Evolutionary conservation across 371 early-diverging fungal species (phyloP).

Genomic region (Vairimorpha ceranae): DNA sequence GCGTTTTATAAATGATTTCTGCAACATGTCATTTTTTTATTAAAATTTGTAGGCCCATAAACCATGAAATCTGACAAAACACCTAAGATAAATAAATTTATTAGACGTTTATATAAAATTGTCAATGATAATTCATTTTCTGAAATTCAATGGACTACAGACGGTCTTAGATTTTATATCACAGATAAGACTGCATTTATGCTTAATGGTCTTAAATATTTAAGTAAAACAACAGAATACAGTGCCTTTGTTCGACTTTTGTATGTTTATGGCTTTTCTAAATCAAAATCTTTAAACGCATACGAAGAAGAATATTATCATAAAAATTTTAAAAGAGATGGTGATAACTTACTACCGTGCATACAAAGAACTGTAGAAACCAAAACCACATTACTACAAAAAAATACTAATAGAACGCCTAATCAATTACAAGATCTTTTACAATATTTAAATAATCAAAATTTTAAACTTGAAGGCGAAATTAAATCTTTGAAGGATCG

Average conservation of each 20-base stretch:
- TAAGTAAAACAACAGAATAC: conserved; percentile 62
- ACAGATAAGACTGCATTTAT: conserved; percentile 59
- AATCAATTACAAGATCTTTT: conserved; percentile 39
- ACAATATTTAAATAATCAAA: conserved; percentile 41
- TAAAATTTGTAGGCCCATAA: too few species aligned
- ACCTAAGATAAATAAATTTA: conserved; percentile 56
- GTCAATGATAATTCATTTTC: conserved; percentile 34
- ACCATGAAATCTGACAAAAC: neutral
- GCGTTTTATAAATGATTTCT: too few species aligned
- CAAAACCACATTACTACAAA: conserved; percentile 19
- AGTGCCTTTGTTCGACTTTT: conserved; percentile 61
- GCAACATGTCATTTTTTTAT: too few species aligned
- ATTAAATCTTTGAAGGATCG: conserved; percentile 52
- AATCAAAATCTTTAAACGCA: conserved; percentile 39
- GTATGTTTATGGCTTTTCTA: conserved; percentile 63
- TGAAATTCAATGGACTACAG: conserved; percentile 57
- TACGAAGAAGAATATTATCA: conserved; percentile 57
- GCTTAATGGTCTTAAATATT: conserved; percentile 43
- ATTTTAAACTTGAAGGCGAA: conserved; percentile 51
- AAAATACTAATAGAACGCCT: conserved; percentile 20
- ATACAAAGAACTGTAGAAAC: conserved; percentile 33
- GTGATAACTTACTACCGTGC: conserved; percentile 35
- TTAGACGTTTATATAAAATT: conserved; percentile 58
- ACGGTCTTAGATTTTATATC: conserved; percentile 57
- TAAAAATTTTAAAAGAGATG: conserved; percentile 44